phyloP scores from a whole-genome alignment of 2,329 filamentous ascomycete genomes.

The Monilinia laxa region DNA sequence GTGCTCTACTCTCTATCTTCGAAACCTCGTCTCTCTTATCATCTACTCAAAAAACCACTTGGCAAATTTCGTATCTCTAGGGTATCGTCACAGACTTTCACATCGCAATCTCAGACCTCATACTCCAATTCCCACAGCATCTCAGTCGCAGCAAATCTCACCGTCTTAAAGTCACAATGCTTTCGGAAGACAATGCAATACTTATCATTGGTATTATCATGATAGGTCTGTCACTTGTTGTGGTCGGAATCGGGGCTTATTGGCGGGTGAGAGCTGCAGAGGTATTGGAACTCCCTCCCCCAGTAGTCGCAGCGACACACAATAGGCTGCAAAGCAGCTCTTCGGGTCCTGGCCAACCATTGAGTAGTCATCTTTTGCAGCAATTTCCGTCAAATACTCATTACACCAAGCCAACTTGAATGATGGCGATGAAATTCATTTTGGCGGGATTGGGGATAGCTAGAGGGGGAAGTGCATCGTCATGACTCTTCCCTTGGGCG shows the following conservation, averaged over 20 bases:
- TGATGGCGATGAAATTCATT: too few species aligned
- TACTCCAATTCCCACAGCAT: not conserved
- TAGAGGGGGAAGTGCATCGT: too few species aligned
- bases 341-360: not conserved
- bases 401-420: too few species aligned
- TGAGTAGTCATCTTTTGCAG: not conserved
- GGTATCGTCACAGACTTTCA: not conserved
- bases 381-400: not conserved
- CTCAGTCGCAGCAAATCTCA: not conserved
- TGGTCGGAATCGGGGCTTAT: too few species aligned
- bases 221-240: too few species aligned
- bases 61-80: not conserved
- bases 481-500: not conserved
- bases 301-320: too few species aligned
- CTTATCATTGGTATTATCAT: not conserved
- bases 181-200: not conserved
- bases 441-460: too few species aligned
- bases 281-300: too few species aligned
- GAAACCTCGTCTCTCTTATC: not conserved
- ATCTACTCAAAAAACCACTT: not conserved
- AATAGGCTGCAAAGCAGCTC: too few species aligned
- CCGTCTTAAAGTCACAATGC: not conserved
- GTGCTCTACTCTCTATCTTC: not conserved
- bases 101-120: not conserved
- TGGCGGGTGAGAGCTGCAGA: too few species aligned